Evolutionary conservation across 2,329 filamentous ascomycete genomes (phyloP).

Genomic region (Claviceps monticola): DNA sequence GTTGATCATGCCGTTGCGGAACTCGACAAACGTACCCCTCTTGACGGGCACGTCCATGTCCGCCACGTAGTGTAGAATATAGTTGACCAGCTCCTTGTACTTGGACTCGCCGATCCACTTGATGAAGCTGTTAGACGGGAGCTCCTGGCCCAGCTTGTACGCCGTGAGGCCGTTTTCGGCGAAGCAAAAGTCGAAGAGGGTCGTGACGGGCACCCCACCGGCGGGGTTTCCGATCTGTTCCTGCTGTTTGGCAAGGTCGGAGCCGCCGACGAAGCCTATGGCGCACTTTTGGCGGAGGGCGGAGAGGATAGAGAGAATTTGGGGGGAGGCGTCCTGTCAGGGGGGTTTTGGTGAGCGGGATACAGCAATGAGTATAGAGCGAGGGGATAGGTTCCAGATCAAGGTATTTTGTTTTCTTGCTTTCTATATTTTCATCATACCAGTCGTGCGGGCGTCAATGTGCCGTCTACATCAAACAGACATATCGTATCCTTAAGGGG

Average conservation of each 20-base stretch:
- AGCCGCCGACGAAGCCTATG: conserved; percentile 87
- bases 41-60: conserved; percentile 75
- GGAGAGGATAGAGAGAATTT: conserved; percentile 72
- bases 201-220: conserved; percentile 52
- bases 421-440: conserved; percentile 31
- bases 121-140: conserved; percentile 79
- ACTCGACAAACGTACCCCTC: conserved; percentile 75
- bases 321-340: conserved; percentile 50
- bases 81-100: conserved; percentile 67
- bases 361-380: not conserved
- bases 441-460: conserved; percentile 68
- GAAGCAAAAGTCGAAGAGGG: conserved; percentile 96
- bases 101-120: conserved; percentile 71
- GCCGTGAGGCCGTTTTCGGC: conserved; percentile 92
- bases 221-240: conserved; percentile 69
- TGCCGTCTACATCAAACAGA: conserved; percentile 94
- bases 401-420: too few species aligned
- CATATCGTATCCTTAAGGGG: conserved; percentile 85
- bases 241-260: conserved; percentile 85
- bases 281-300: conserved; percentile 74
- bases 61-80: conserved; percentile 68
- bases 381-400: not conserved
- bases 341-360: not conserved
- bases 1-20: conserved; percentile 87
- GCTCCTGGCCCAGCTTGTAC: conserved; percentile 63